Evolutionary conservation across 2,329 filamentous ascomycete species (phyloP).

Genomic region (Esteya vermicola): DNA sequence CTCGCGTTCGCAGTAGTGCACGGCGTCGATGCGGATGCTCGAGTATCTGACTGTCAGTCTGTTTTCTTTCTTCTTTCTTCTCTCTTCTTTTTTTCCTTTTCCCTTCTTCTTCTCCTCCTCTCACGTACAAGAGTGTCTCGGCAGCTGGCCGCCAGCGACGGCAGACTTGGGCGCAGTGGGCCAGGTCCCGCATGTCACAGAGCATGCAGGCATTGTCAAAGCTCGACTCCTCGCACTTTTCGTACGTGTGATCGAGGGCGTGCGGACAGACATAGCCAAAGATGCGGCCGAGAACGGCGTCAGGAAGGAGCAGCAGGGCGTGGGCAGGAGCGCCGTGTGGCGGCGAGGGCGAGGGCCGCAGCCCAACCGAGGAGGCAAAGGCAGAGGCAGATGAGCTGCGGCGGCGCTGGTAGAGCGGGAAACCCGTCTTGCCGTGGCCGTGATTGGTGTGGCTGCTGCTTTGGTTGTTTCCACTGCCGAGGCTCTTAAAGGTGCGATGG

Average conservation of each 20-base stretch:
- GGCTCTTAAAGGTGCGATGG: conserved; percentile 4
- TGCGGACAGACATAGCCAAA: conserved; percentile 79
- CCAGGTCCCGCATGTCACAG: conserved; percentile 80
- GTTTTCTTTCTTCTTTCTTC: too few species aligned
- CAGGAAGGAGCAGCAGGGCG: conserved; percentile 42
- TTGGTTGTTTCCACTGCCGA: background rate
- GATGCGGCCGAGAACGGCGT: conserved; percentile 58
- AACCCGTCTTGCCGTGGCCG: background rate
- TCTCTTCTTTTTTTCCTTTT: too few species aligned
- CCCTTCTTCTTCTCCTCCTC: too few species aligned
- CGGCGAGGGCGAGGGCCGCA: background rate
- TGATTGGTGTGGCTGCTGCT: background rate
- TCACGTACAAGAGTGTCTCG: conserved; percentile 43
- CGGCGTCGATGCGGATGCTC: conserved; percentile 82
- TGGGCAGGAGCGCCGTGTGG: conserved; percentile 24
- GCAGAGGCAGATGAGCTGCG: background rate
- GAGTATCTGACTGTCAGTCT: conserved; percentile 47
- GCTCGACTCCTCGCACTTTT: conserved; percentile 68
- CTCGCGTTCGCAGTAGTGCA: conserved; percentile 88
- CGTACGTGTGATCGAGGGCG: conserved; percentile 59
- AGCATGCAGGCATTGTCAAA: conserved; percentile 77
- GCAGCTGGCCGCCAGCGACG: conserved; percentile 50
- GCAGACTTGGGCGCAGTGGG: conserved; percentile 63
- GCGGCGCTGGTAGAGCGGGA: too few species aligned
- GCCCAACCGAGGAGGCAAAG: background rate